Evolutionary conservation across 805 yeast genomes (phyloP), one percentile per base, ranked within the genome.

Genomic region (Hanseniaspora occidentalis): DNA sequence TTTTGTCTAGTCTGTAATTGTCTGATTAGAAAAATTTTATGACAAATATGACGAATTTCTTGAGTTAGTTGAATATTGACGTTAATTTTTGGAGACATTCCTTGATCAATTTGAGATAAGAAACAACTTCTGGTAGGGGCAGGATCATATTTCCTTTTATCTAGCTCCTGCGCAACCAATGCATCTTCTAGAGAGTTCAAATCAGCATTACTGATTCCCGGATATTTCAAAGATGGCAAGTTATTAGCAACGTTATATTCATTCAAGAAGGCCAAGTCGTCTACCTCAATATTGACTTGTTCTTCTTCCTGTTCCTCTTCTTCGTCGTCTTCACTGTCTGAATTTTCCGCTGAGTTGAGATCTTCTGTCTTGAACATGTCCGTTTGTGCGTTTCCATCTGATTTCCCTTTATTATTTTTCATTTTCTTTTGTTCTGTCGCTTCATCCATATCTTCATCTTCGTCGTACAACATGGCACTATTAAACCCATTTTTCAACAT

Each of bases 191-290:
- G 55, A 14, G 54, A 52, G 13, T 73, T 75, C 13, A 66, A 43
- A 38, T 66, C 51, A 27, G 69, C 73, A 11, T 69, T 65, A 41
- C 68, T 70, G 1, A 71, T 40, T 13, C 86, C 88, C 14, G 52
- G 49, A 48, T 74, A 78, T 3, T 52, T 51, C 2, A 83, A 51
- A 0, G 76, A 72, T 0, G 98, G 97, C 6, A 86, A 54, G 0
- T 86, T 86, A 35, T 94, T 86, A 2, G 75, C 65, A 5, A 83
- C 73, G 47, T 88, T 96, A 56, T 89, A 92, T 56, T 92, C 97
- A 23, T 83, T 67, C 36, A 84, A 58, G 47, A 78, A 73, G 20
- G 81, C 73, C 48, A 75, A 78, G 48, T 77, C 80, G 26, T 60
- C 61, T 37, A 66, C 66, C 38, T 75, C 84, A 35, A 61, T 52